Evolutionary conservation across 352 stramenopile genomes (phyloP).

Genomic region (Phytopythium cucurbitacearum): DNA sequence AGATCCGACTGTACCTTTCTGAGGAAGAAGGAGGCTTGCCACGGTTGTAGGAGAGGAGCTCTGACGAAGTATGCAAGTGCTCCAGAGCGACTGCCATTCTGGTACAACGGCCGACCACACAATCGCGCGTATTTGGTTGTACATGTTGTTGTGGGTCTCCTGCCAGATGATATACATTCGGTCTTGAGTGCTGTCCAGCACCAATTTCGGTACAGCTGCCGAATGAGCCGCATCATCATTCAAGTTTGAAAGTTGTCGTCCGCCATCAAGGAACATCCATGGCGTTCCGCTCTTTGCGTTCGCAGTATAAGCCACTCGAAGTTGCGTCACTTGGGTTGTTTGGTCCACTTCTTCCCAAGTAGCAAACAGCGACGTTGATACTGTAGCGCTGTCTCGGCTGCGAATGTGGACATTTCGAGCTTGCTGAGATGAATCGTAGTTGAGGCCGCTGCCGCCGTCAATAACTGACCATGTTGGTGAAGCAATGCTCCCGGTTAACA

Average conservation of each 20-base stretch:
- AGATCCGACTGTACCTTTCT: slow-evolving; percentile 35
- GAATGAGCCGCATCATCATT: slow-evolving; percentile 34
- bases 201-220: slow-evolving; percentile 22
- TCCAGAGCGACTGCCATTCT: slow-evolving; percentile 47
- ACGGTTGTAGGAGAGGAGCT: slow-evolving; percentile 27
- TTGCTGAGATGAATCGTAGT: slow-evolving; percentile 32
- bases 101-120: slow-evolving; percentile 7
- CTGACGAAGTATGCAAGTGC: slow-evolving; percentile 41
- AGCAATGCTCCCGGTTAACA: slow-evolving; percentile 35
- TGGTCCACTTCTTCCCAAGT: slow-evolving; percentile 49
- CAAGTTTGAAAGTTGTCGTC: slow-evolving; percentile 21
- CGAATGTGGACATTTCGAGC: slow-evolving; percentile 42
- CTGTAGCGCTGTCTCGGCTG: slow-evolving; percentile 5
- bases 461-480: slow-evolving; percentile 32
- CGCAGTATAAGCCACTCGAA: slow-evolving; percentile 32
- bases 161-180: slow-evolving; percentile 36
- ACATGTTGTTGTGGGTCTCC: slow-evolving; percentile 29
- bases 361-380: slow-evolving; percentile 20
- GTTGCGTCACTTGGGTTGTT: slow-evolving; percentile 22
- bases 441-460: slow-evolving; percentile 30
- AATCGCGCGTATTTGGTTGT: slow-evolving; percentile 31
- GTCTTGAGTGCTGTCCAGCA: slow-evolving; percentile 6
- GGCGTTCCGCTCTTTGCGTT: background rate
- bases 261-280: slow-evolving; percentile 47
- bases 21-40: slow-evolving; percentile 42